A percentile compares a stretch with the other conserved stretches of the same genome.
phyloP scores from a whole-genome alignment of 345 rosid species.

The Limnanthes douglasii region DNA sequence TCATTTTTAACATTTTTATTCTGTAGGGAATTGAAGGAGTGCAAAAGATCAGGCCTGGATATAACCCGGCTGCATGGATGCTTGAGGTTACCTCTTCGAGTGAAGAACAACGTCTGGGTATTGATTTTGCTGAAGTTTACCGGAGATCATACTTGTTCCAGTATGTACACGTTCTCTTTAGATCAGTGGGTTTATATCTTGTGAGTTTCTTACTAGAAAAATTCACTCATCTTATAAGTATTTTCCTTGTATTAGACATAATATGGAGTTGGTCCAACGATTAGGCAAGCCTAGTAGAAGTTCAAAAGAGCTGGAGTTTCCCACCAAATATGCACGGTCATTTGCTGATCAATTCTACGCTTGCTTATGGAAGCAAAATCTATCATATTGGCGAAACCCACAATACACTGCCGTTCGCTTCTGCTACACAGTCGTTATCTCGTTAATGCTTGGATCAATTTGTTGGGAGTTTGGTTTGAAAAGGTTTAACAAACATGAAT shows the following conservation, averaged over 20 bases:
- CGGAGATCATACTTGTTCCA: slow-evolving; percentile 48
- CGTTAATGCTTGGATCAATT: slow-evolving; percentile 91
- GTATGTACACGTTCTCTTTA: slow-evolving; percentile 25
- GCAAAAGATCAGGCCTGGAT: slow-evolving; percentile 61
- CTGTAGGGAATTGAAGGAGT: slow-evolving; percentile 74
- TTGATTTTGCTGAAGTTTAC: slow-evolving; percentile 87
- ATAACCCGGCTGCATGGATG: slow-evolving; percentile 99
- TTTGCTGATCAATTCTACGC: slow-evolving; percentile 65
- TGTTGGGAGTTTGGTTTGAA: slow-evolving; percentile 91
- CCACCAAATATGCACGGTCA: slow-evolving; percentile 70
- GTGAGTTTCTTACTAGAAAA: background rate
- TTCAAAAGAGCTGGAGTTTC: slow-evolving; percentile 61
- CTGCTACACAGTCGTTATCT: slow-evolving; percentile 87
- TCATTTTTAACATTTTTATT: slow-evolving; percentile 3
- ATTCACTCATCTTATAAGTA: slow-evolving; percentile 5
- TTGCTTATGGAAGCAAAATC: slow-evolving; percentile 94
- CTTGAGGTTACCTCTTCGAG: slow-evolving; percentile 72
- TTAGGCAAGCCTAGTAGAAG: slow-evolving; percentile 59
- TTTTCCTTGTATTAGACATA: slow-evolving; percentile 30
- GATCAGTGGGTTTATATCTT: slow-evolving; percentile 1
- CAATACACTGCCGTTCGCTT: slow-evolving; percentile 94
- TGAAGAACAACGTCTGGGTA: slow-evolving; percentile 62
- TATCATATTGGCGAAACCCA: slow-evolving; percentile 93
- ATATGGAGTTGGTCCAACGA: slow-evolving; percentile 52
- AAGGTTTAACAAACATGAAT: slow-evolving; percentile 23